Conservation (phyloP, 306 rosid species). For the Lupinus albus region DNA sequence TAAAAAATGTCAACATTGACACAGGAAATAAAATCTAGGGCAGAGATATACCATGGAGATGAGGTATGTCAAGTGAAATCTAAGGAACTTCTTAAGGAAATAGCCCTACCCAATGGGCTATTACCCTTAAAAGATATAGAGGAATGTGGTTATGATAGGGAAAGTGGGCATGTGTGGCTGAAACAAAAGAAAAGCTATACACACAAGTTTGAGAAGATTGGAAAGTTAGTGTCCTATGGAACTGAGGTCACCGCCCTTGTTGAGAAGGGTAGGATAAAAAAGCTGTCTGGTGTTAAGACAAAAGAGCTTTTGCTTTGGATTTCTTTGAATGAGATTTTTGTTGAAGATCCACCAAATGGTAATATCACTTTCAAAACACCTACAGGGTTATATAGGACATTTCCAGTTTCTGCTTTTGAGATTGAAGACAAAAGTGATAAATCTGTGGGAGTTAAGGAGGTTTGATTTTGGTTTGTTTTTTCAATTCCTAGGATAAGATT, state of each 20-base stretch:
- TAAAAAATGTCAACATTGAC: constrained; percentile 57
- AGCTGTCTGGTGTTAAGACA: constrained; percentile 77
- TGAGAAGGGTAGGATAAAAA: constrained; percentile 64
- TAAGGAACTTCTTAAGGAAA: constrained; percentile 55
- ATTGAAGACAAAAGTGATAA: constrained; percentile 50
- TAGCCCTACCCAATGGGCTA: constrained; percentile 69
- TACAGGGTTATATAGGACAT: constrained; percentile 63
- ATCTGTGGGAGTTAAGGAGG: too few species aligned
- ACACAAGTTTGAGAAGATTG: constrained; percentile 84
- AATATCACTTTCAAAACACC: constrained; percentile 75
- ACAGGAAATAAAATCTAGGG: constrained; percentile 54
- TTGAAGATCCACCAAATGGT: constrained; percentile 71
- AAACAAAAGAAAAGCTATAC: constrained; percentile 64
- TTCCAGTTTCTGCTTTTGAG: constrained; percentile 65
- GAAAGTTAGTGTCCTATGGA: constrained; percentile 62
- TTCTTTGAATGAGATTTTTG: constrained; percentile 59
- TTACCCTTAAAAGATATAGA: constrained; percentile 71
- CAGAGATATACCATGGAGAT: constrained; percentile 77
- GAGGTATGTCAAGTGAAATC: constrained; percentile 67
- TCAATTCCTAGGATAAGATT: too few species aligned
- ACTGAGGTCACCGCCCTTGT: constrained; percentile 72
- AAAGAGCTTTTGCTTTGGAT: constrained; percentile 90
- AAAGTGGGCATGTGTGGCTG: constrained; percentile 83
- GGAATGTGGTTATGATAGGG: constrained; percentile 73
- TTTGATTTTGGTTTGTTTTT: too few species aligned